Conservation (phyloP, 805 yeast species). For the Starmerella stellata region DNA sequence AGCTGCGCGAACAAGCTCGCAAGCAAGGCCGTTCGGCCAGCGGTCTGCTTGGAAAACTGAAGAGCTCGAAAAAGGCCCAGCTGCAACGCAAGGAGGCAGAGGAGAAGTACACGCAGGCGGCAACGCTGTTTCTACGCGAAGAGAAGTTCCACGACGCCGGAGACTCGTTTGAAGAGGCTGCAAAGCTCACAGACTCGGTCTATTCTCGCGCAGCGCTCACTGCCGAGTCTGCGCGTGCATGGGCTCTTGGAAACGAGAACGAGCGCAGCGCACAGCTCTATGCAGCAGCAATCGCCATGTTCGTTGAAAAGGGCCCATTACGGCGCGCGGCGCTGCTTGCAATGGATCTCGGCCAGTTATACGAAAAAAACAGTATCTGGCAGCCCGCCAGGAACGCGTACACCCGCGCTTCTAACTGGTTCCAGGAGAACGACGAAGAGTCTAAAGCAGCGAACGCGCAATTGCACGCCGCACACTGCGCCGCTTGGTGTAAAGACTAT, state of each 20-base stretch:
- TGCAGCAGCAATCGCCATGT: conserved; percentile 8
- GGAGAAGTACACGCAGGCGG: conserved; percentile 8
- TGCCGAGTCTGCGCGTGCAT: conserved; percentile 11
- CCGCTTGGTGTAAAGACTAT: conserved; percentile 7
- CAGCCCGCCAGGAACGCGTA: conserved; percentile 9
- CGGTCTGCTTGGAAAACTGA: conserved; percentile 5
- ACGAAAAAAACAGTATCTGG: conserved; percentile 3
- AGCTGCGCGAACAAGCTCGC: conserved; percentile 10
- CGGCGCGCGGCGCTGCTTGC: conserved; percentile 13
- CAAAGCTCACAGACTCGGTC: conserved; percentile 4
- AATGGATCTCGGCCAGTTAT: conserved; percentile 11
- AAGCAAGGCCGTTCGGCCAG: conserved; percentile 1
- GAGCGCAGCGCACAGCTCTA: conserved; percentile 4
- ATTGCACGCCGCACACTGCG: conserved; percentile 9
- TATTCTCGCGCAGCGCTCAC: conserved; percentile 7
- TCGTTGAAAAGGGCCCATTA: conserved; percentile 11
- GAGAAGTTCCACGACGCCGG: conserved; percentile 11
- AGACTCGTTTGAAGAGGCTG: conserved; percentile 7
- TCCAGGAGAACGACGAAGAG: conserved; percentile 6
- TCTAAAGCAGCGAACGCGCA: conserved; percentile 9
- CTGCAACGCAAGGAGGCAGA: conserved; percentile 7
- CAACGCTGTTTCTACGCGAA: conserved; percentile 3
- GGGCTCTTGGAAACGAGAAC: conserved; percentile 8
- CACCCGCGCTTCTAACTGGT: conserved; percentile 7
- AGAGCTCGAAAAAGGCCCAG: neutral